phyloP scores from a whole-genome alignment of 495 filamentous ascomycete genomes.

The Daldinia grandis region DNA sequence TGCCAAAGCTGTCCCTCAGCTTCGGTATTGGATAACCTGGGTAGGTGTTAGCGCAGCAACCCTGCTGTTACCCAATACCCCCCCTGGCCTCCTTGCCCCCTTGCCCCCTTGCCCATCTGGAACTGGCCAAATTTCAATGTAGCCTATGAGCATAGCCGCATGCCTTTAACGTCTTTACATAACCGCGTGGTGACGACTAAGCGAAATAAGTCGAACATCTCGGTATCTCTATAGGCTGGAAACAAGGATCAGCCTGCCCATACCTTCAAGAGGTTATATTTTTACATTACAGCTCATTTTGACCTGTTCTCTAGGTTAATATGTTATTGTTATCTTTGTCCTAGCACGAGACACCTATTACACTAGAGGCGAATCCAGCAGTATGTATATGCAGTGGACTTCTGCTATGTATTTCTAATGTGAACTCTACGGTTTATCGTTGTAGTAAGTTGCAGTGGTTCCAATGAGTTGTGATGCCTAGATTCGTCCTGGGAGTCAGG shows the following conservation, averaged over 20 bases:
- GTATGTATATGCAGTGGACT: not conserved
- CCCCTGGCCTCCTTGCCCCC: too few species aligned
- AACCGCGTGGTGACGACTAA: conserved; percentile 6
- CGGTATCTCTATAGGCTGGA: not conserved
- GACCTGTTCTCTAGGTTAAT: not conserved
- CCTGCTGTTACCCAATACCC: conserved; percentile 23
- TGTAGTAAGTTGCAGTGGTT: conserved; percentile 33
- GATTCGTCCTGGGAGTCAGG: conserved; percentile 15
- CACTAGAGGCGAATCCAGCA: not conserved
- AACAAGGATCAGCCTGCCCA: not conserved
- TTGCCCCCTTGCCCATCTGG: not conserved
- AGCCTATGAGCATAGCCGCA: conserved; percentile 21
- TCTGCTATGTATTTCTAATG: not conserved
- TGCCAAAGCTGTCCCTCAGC: conserved; percentile 42
- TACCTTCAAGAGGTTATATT: not conserved
- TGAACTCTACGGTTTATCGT: not conserved
- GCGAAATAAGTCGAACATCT: not conserved
- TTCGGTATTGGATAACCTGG: conserved; percentile 20
- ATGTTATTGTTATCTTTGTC: not conserved
- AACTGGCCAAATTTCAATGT: conserved; percentile 22
- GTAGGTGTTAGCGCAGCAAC: conserved; percentile 5
- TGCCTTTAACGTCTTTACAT: conserved; percentile 5
- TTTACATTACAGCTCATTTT: not conserved
- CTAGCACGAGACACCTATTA: not conserved
- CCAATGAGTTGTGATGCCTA: conserved; percentile 11